Percentiles rank a stretch among this genome's conserved stretches.
Conservation (phyloP, 2,329 filamentous ascomycete genomes). For the Cordyceps javanica region DNA sequence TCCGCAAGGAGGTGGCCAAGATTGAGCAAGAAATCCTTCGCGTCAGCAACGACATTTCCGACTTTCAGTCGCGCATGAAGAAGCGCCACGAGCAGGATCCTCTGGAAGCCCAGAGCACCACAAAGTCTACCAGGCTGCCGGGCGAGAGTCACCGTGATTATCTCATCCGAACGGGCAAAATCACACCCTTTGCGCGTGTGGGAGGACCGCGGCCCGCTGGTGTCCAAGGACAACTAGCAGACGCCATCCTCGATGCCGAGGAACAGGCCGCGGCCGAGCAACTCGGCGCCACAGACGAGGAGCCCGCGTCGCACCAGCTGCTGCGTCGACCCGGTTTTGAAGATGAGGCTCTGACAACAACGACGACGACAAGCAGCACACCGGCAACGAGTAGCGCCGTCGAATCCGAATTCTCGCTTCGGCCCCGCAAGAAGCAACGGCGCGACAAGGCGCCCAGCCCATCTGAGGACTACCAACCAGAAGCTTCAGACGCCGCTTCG, state of each 20-base stretch:
- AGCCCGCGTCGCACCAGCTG: slow-evolving; percentile 62
- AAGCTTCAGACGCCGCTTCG: slow-evolving; percentile 23
- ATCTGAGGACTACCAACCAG: slow-evolving; percentile 41
- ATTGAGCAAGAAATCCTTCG: slow-evolving; percentile 58
- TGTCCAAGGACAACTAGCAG: slow-evolving; percentile 63
- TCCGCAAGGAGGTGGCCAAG: slow-evolving; percentile 60
- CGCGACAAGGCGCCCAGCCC: slow-evolving; percentile 29
- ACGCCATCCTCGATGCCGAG: slow-evolving; percentile 76
- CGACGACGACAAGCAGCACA: slow-evolving; percentile 12
- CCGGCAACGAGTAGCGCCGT: slow-evolving; percentile 20
- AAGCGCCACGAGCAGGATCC: slow-evolving; percentile 57
- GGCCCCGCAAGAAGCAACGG: slow-evolving; percentile 52
- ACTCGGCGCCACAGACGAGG: slow-evolving; percentile 36
- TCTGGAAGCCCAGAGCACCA: slow-evolving; percentile 34
- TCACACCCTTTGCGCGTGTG: slow-evolving; percentile 87
- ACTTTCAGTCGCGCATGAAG: slow-evolving; percentile 77
- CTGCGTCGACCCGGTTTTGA: slow-evolving; percentile 68
- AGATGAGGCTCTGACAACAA: slow-evolving; percentile 21
- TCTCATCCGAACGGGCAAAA: slow-evolving; percentile 92
- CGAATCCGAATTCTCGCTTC: slow-evolving; percentile 51
- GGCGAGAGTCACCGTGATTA: slow-evolving; percentile 84
- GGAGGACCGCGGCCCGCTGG: slow-evolving; percentile 55
- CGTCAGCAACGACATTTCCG: slow-evolving; percentile 65
- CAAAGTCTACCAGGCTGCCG: slow-evolving; percentile 56
- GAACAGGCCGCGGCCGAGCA: slow-evolving; percentile 51